phyloP scores from a whole-genome alignment of 164 flowering plant genomes.

The Umbilicus rupestris region DNA sequence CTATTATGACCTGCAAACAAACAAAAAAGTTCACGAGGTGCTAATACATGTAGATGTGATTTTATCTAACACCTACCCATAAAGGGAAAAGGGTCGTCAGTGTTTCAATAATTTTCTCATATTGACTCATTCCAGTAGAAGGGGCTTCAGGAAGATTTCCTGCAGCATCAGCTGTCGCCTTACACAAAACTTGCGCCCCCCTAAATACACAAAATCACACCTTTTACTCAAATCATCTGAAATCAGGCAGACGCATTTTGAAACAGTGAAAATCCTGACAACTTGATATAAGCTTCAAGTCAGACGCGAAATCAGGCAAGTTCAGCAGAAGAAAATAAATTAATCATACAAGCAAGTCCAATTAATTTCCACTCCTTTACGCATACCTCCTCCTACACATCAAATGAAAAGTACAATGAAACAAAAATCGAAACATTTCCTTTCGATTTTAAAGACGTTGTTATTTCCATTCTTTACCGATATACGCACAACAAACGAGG shows the following conservation, averaged over 20 bases:
- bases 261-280: background rate
- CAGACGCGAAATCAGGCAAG: background rate
- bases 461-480: too few species aligned
- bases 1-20: conserved; percentile 66
- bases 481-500: too few species aligned
- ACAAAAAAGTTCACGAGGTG: background rate
- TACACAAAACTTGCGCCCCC: conserved; percentile 36
- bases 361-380: too few species aligned
- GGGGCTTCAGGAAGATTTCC: conserved; percentile 53
- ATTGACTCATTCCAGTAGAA: conserved; percentile 43
- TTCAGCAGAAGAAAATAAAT: background rate
- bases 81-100: conserved; percentile 90
- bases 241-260: background rate
- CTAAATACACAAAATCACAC: conserved; percentile 22
- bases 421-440: too few species aligned
- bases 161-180: conserved; percentile 50
- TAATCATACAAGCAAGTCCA: background rate
- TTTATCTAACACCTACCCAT: conserved; percentile 52
- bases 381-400: too few species aligned
- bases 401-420: too few species aligned
- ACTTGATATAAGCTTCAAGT: background rate
- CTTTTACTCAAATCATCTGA: background rate
- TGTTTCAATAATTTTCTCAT: conserved; percentile 74
- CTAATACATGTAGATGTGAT: conserved; percentile 6
- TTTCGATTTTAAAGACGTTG: too few species aligned